Percentiles rank a stretch among this genome's conserved stretches.
Conservation (phyloP, 2,329 filamentous ascomycete species). For the Trichoderma arundinaceum region DNA sequence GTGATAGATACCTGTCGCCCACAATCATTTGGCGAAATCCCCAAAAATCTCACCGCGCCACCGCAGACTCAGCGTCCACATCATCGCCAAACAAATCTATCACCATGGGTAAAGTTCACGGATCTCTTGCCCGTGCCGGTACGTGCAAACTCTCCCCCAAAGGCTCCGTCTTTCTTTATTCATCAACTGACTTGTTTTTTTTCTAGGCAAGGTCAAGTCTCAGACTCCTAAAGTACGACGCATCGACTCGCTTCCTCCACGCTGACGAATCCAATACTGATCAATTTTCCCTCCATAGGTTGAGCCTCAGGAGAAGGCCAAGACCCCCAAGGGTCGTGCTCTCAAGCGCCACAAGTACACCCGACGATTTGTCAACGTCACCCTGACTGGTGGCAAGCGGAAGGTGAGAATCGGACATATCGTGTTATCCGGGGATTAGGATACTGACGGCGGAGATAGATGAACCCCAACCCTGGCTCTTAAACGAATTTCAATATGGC, state of each 20-base stretch:
- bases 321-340: constrained; percentile 94
- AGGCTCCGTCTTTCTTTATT: not conserved
- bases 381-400: constrained; percentile 96
- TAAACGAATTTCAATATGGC: constrained; percentile 51
- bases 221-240: constrained; percentile 84
- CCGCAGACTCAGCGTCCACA: constrained; percentile 45
- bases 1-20: constrained; percentile 46
- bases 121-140: constrained; percentile 86
- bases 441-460: constrained; percentile 53
- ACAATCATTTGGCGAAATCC: constrained; percentile 50
- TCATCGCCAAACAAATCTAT: constrained; percentile 49
- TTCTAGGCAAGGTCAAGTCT: constrained; percentile 95
- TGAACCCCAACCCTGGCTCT: constrained; percentile 84
- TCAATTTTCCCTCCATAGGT: constrained; percentile 58
- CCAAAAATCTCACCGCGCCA: constrained; percentile 43
- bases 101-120: constrained; percentile 92
- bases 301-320: constrained; percentile 92
- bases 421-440: not conserved
- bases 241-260: constrained; percentile 27
- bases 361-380: constrained; percentile 97
- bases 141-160: constrained; percentile 39
- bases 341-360: constrained; percentile 98
- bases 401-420: constrained; percentile 68
- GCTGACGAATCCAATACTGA: constrained; percentile 42
- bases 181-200: constrained; percentile 53